A percentile compares a stretch with the other conserved stretches of the same genome.
phyloP scores from a whole-genome alignment of 1,139 yeast species.

The Hansenula sp. region DNA sequence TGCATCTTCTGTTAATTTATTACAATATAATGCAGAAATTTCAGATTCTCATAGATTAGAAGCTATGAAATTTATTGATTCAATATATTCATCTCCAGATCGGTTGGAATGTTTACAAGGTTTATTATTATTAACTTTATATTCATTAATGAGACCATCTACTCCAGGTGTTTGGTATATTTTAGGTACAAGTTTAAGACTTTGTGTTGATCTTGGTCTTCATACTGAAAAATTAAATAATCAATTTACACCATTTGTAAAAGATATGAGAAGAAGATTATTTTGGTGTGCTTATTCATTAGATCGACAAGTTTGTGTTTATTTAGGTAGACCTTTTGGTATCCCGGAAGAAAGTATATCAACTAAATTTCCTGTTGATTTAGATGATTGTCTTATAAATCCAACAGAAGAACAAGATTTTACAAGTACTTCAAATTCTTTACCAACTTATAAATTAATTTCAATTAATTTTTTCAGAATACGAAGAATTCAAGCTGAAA shows the following conservation, averaged over 20 bases:
- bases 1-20: slow-evolving; percentile 70
- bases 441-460: slow-evolving; percentile 63
- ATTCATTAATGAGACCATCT: slow-evolving; percentile 71
- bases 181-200: slow-evolving; percentile 71
- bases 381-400: slow-evolving; percentile 65
- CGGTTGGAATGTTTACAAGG: slow-evolving; percentile 73
- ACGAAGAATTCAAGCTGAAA: slow-evolving; percentile 72
- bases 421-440: slow-evolving; percentile 27
- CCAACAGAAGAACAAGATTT: slow-evolving; percentile 29
- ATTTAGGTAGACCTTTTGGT: slow-evolving; percentile 69
- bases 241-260: slow-evolving; percentile 47
- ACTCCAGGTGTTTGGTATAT: slow-evolving; percentile 94
- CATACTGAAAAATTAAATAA: slow-evolving; percentile 54
- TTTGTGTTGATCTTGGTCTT: slow-evolving; percentile 79
- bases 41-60: slow-evolving; percentile 72
- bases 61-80: slow-evolving; percentile 58
- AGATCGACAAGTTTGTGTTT: slow-evolving; percentile 75
- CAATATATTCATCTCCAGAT: slow-evolving; percentile 54
- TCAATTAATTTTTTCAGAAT: slow-evolving; percentile 63
- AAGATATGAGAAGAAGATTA: slow-evolving; percentile 70
- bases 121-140: slow-evolving; percentile 59
- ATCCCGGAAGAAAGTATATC: slow-evolving; percentile 67
- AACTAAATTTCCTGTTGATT: slow-evolving; percentile 62
- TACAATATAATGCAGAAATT: slow-evolving; percentile 62
- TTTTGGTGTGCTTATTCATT: slow-evolving; percentile 89